Conservation (phyloP, 805 yeast species). For the Candida nitratophila region DNA sequence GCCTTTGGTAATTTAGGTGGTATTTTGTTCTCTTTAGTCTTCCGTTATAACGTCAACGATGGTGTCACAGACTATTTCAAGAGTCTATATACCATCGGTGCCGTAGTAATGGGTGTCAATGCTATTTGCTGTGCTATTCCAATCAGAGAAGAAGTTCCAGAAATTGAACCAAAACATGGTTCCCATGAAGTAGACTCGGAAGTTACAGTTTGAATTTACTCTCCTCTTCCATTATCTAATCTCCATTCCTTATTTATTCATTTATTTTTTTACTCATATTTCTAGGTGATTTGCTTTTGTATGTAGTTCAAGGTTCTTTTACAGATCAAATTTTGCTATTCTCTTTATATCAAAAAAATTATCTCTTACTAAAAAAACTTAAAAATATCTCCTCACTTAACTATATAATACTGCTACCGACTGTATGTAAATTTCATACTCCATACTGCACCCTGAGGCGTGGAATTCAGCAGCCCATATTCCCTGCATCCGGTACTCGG, state of each 20-base stretch:
- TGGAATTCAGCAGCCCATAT: too few relatives aligned
- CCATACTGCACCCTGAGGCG: too few relatives aligned
- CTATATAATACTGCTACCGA: too few relatives aligned
- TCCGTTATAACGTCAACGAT: slow-evolving; percentile 21
- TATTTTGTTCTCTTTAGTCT: slow-evolving; percentile 27
- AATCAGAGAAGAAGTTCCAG: slow-evolving; percentile 19
- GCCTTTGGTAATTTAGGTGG: slow-evolving; percentile 32
- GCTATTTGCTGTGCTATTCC: slow-evolving; percentile 16
- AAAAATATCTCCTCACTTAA: too few relatives aligned
- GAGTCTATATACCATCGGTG: slow-evolving; percentile 28
- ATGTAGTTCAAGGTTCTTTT: too few relatives aligned
- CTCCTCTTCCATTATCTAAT: background rate
- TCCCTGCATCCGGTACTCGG: too few relatives aligned
- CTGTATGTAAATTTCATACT: too few relatives aligned
- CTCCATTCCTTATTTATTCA: background rate
- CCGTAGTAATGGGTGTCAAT: slow-evolving; percentile 20
- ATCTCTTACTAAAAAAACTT: too few relatives aligned
- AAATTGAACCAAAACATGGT: background rate
- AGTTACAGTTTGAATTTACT: too few relatives aligned
- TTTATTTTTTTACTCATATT: background rate
- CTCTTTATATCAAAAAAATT: too few relatives aligned
- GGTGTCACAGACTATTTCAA: slow-evolving; percentile 23
- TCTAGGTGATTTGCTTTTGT: too few relatives aligned
- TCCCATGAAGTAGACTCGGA: background rate
- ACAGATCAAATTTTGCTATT: too few relatives aligned